Evolutionary conservation across 2,329 filamentous ascomycete species (phyloP), one percentile per base, ranked within the genome.

Genomic region (Colletotrichum tamarilloi): DNA sequence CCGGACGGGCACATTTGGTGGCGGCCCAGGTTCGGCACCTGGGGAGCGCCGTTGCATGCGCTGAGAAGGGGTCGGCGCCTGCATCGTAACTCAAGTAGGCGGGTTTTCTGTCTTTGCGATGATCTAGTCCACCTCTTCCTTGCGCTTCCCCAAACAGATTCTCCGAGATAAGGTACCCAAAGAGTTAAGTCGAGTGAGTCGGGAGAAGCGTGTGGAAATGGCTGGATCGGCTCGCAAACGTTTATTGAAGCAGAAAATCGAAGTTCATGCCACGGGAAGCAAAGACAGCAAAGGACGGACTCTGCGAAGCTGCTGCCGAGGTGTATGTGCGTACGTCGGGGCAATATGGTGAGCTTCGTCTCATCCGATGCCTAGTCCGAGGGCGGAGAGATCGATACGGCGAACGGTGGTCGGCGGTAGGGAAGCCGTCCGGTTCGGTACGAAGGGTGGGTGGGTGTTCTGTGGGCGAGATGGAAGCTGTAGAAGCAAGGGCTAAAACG

Each of bases 1-100:
- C 69, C 90, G 87, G 67, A 84, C 81, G 68, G 88, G 86, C 76
- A 90, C 84, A 81, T 85, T 88, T 69, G 88, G 85, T 63, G 90
- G 87, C 77, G 87, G 89, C 65, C 88, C 89, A 78, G 87, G 86
- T 75, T 92, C 91, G 46, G 86, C 88, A 74, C 87, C 89, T n/a
- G 91, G 90, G 63, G 91, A 92, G 77, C 91, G 89, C 76, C 91
- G 88, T 79, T 90, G 90, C 78, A 88, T 83, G 79, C 89, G 85
- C 81, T 89, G 87, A 69, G 89, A 86, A 19, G 84, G 83, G 74
- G 82, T 82, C 62, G 87, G 82, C 70, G 87, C 82, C 81, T 90
- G 88, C 88, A 91, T 90, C 62, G 78, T 79, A 75, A 32, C 8
- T 58, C 24, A 35, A 30, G 38, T 66, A 5, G 46, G 14, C 35